Base-by-base conservation (phyloP, 108 stramenopile species). In the Cyclotella choctawhatcheeana region DNA sequence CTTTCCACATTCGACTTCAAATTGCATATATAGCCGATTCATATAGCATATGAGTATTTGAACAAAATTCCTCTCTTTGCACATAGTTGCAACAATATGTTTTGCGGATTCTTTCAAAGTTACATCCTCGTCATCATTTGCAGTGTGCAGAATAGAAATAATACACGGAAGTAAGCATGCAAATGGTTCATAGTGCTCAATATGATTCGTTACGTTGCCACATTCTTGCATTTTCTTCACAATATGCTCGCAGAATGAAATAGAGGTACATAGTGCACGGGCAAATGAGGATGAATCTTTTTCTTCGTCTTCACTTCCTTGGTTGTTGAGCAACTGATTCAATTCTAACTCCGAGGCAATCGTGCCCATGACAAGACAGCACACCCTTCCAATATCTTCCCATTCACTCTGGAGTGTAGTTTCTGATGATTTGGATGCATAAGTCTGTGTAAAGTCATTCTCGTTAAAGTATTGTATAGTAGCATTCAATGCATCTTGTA, bases 401-500 rank as follows among this genome's bases (percentile, higher is more conserved):
- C 12, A 34, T 8, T 72, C 52, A 50, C 26, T 43, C 59, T 44
- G 5, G 5, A 12, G 0, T 7, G 14, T 43, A 20, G 18, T 47
- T 6, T 18, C 20, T 40, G 55, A 44, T 58, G 31, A 64, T 24
- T 27, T 17, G 31, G 34, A 26, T 14, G 17, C 44, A 5, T 44
- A 14, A 12, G 14, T 31, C 22, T 26, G 20, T 8, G 40, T n/a
- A 34, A 64, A 35, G 24, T 64, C 35, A 65, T 51, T 52, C 2
- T 56, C 35, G 45, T 69, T 74, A 30, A 72, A 50, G 30, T 67
- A 79, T 63, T 79, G 78, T 25, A 79, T 33, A 1, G 73, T 60
- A 25, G 78, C 56, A 51, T 79, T 69, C 37, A 79, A 69, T 22
- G 78, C 78, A 79, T 79, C 78, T 30, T 74, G 60, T 32, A 79